These are phyloP conservation scores for Amaranthus tricolor DNA, from an alignment of 179 eudicot genomes.

Conservation along the genomic window DNA sequence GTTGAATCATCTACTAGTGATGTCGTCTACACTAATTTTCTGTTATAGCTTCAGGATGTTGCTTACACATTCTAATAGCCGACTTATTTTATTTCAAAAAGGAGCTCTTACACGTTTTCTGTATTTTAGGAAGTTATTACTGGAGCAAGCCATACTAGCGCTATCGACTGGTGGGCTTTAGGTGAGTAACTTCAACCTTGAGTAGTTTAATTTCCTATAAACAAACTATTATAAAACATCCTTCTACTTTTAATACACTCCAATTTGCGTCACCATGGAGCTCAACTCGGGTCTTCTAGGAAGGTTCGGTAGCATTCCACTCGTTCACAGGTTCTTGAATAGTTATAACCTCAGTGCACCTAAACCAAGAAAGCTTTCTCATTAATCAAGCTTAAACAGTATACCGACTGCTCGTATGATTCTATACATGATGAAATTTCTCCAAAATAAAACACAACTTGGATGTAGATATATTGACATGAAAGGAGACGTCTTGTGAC, in stretches of 20 bases:
- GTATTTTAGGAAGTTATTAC: slow-evolving; percentile 80
- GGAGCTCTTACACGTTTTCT: slow-evolving; percentile 20
- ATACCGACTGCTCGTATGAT: background rate
- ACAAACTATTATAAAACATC: no score
- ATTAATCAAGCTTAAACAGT: background rate
- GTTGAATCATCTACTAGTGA: background rate
- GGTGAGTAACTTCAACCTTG: slow-evolving; percentile 45
- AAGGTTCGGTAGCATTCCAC: background rate
- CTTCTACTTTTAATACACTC: no score
- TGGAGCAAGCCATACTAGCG: slow-evolving; percentile 87
- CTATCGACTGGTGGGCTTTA: slow-evolving; percentile 98
- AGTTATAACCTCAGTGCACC: background rate
- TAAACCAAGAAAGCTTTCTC: background rate
- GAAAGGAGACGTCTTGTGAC: background rate
- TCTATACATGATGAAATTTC: background rate
- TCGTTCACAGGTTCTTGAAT: background rate
- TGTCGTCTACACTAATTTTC: background rate
- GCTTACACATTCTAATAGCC: background rate
- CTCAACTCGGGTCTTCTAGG: no score
- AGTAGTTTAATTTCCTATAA: no score
- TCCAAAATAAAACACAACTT: background rate
- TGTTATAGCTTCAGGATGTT: background rate
- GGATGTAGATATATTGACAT: background rate
- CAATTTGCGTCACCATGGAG: no score
- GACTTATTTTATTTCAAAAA: background rate